A percentile compares a stretch with the other conserved stretches of the same genome.
phyloP scores from a whole-genome alignment of 371 early-diverging fungal species.

The Mucor piriformis region DNA sequence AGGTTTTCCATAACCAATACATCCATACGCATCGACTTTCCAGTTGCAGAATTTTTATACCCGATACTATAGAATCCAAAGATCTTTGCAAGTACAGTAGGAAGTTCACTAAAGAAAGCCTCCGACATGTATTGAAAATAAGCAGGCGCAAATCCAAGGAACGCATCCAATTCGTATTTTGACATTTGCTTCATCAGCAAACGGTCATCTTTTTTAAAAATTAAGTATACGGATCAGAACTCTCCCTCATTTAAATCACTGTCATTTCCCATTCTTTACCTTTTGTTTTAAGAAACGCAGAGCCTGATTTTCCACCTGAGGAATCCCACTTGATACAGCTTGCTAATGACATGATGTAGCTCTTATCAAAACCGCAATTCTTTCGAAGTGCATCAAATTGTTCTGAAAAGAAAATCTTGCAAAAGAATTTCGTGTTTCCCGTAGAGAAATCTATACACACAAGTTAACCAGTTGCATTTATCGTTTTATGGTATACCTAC shows the following conservation, averaged over 20 bases:
- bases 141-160: constrained; percentile 89
- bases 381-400: constrained; percentile 93
- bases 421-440: constrained; percentile 78
- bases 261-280: constrained; percentile 20
- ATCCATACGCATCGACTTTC: constrained; percentile 86
- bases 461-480: too few species aligned
- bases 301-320: constrained; percentile 92
- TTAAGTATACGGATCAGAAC: too few species aligned
- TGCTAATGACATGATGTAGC: constrained; percentile 84
- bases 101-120: constrained; percentile 84
- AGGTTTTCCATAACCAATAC: constrained; percentile 96
- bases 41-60: constrained; percentile 81
- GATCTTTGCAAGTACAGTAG: constrained; percentile 91
- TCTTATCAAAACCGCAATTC: constrained; percentile 82
- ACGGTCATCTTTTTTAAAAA: constrained; percentile 79
- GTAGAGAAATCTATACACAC: constrained; percentile 79
- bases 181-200: constrained; percentile 93
- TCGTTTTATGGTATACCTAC: constrained; percentile 44
- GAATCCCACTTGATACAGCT: constrained; percentile 88
- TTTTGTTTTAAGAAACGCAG: constrained; percentile 89
- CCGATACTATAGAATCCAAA: constrained; percentile 93
- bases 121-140: constrained; percentile 94
- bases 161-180: constrained; percentile 87
- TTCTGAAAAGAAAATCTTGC: constrained; percentile 92
- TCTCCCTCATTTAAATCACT: too few species aligned